Base-by-base conservation (phyloP, 257 asterid species). In the Petrea volubilis region DNA sequence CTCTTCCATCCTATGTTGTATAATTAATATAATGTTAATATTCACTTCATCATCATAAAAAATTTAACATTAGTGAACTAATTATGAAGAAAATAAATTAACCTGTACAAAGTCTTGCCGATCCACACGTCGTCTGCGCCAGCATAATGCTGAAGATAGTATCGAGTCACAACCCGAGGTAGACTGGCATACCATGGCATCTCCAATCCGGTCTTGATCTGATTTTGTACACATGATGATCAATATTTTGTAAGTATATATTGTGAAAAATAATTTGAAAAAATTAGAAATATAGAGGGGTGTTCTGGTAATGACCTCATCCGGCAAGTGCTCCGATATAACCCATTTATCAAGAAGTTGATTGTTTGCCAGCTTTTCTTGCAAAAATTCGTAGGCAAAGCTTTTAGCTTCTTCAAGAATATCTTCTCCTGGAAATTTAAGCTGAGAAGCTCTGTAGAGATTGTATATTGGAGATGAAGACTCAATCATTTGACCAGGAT, bases 401-500 rank as follows among this genome's bases (percentile, higher is more conserved):
- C 65, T 68, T 5, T 72, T 53, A 18, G 86, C 86, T 41, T 84
- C 86, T 68, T 84, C 89, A 24, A 86, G 85, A 17, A 84, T 83
- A 7, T 56, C 59, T 24, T 84, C 92, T 7, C 88, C 86, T 0
- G 89, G 89, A 34, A 79, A 82, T 67, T 25, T 73, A 17, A 83
- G 64, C 24, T 81, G 86, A 4, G 90, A 71, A 28, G 88, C 87
- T 31, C 85, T 68, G 41, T 80, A 85, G 1, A 85, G 82, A 78
- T 74, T 80, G 59, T 73, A 78, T 28, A 85, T 76, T 0, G 85
- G 79, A 46, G 86, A 71, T 18, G 85, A 36, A 0, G 87, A 79
- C 53, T 75, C 83, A 40, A 77, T 75, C 18, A 75, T 76, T 46
- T 83, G 85, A n/a, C 88, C 83, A 17, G 61, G 77, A 52, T 50